These are phyloP conservation scores for Arachis hypogaea DNA, from an alignment of 306 rosid genomes.

Conservation along the genomic window DNA sequence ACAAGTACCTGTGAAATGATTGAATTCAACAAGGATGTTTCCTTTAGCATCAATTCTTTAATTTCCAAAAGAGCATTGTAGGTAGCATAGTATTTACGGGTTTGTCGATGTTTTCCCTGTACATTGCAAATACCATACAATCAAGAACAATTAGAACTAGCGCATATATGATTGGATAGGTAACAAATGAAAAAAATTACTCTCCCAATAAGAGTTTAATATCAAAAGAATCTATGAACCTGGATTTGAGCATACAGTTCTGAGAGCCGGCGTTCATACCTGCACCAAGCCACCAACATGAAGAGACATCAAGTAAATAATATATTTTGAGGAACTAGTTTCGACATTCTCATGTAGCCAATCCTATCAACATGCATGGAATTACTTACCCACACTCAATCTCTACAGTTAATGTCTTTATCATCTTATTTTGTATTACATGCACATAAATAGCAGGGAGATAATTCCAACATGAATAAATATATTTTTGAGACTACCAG, in stretches of 20 bases:
- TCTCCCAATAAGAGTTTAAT: background rate
- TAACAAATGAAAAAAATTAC: slow-evolving; percentile 1
- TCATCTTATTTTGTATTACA: background rate
- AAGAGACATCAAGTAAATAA: slow-evolving; percentile 32
- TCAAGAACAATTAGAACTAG: slow-evolving; percentile 21
- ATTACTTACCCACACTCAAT: slow-evolving; percentile 18
- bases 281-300: slow-evolving; percentile 40
- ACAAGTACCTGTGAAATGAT: slow-evolving; percentile 79
- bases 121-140: slow-evolving; percentile 28
- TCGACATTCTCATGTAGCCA: slow-evolving; percentile 18
- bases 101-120: slow-evolving; percentile 82
- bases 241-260: slow-evolving; percentile 80
- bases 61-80: slow-evolving; percentile 91
- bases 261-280: slow-evolving; percentile 76
- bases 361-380: slow-evolving; percentile 23
- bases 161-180: slow-evolving; percentile 7
- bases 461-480: slow-evolving; percentile 30
- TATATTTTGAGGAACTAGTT: slow-evolving; percentile 11
- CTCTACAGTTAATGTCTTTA: slow-evolving; percentile 1
- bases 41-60: slow-evolving; percentile 89
- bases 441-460: slow-evolving; percentile 12
- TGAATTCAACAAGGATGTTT: slow-evolving; percentile 86
- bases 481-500: slow-evolving; percentile 26
- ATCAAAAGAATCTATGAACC: slow-evolving; percentile 41
- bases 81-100: slow-evolving; percentile 79